A percentile compares a stretch with the other conserved stretches of the same genome.
These are phyloP conservation scores for Akanthomyces uredinophilus DNA, from an alignment of 2,329 filamentous ascomycete genomes.

Conservation along the genomic window DNA sequence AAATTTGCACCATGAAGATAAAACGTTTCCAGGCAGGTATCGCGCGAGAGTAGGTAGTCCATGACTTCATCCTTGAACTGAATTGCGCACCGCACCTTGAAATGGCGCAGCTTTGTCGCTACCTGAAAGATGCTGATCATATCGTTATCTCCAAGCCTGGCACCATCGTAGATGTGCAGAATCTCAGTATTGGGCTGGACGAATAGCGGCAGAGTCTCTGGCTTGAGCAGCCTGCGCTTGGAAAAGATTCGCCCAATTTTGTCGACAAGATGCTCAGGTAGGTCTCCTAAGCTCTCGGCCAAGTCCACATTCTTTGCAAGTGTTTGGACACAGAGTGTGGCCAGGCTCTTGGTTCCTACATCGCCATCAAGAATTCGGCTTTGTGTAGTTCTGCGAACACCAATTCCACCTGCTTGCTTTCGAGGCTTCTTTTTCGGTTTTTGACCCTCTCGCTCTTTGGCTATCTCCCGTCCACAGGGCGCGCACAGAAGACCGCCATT, in stretches of 20 bases:
- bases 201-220: constrained; percentile 53
- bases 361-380: constrained; percentile 79
- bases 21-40: constrained; percentile 63
- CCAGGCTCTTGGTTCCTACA: constrained; percentile 63
- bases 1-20: constrained; percentile 83
- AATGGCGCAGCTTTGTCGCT: constrained; percentile 60
- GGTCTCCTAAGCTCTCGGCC: constrained; percentile 57
- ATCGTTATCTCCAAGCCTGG: constrained; percentile 67
- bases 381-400: constrained; percentile 68
- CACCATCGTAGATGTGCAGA: constrained; percentile 53
- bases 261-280: constrained; percentile 52
- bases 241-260: constrained; percentile 55
- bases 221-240: constrained; percentile 52
- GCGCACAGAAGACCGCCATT: constrained; percentile 82
- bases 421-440: constrained; percentile 39
- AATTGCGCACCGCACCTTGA: constrained; percentile 79
- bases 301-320: constrained; percentile 58
- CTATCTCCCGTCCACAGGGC: constrained; percentile 71
- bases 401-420: constrained; percentile 48
- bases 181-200: constrained; percentile 45
- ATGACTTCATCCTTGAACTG: constrained; percentile 85
- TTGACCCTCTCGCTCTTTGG: constrained; percentile 51
- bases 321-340: constrained; percentile 58
- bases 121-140: constrained; percentile 75
- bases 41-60: constrained; percentile 71